phyloP scores from a whole-genome alignment of 2,329 filamentous ascomycete species.

The Diaporthe batatas region DNA sequence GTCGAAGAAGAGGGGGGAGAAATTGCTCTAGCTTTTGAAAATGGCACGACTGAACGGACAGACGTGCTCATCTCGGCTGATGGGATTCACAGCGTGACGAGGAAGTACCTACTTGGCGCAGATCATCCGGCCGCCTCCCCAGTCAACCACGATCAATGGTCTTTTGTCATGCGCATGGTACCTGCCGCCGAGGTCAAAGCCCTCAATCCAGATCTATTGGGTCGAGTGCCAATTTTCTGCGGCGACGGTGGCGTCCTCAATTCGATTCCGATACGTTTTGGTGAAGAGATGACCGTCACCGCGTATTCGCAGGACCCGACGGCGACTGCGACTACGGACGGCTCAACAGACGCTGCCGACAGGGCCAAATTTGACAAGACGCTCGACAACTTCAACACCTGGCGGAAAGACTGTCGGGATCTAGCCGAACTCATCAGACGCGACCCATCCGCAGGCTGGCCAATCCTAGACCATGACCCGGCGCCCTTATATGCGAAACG shows the following conservation, averaged over 20 bases:
- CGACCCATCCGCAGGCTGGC: conserved; percentile 9
- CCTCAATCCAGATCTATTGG: background rate
- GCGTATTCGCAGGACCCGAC: conserved; percentile 1
- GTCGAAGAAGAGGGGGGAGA: conserved; percentile 12
- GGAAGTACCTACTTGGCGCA: conserved; percentile 51
- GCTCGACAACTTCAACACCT: conserved; percentile 17
- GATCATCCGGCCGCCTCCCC: conserved; percentile 46
- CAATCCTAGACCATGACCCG: conserved; percentile 51
- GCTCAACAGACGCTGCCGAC: background rate
- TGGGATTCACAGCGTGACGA: conserved; percentile 55
- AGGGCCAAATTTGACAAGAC: conserved; percentile 1
- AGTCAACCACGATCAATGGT: conserved; percentile 50
- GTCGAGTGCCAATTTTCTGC: conserved; percentile 14
- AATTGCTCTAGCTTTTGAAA: background rate
- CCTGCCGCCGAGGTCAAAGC: conserved; percentile 9
- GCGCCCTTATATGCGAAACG: conserved; percentile 49
- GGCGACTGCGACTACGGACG: background rate
- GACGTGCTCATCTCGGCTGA: conserved; percentile 56
- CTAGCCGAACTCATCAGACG: conserved; percentile 14
- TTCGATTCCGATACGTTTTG: conserved; percentile 8
- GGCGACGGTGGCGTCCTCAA: conserved; percentile 10
- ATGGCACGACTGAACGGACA: conserved; percentile 38
- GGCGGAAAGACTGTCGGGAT: conserved; percentile 9
- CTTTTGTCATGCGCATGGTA: conserved; percentile 17
- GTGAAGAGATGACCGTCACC: conserved; percentile 12